A percentile compares a stretch with the other conserved stretches of the same genome.
Evolutionary conservation across 2,329 filamentous ascomycete genomes (phyloP).

Genomic region (Penicillium sp.): DNA sequence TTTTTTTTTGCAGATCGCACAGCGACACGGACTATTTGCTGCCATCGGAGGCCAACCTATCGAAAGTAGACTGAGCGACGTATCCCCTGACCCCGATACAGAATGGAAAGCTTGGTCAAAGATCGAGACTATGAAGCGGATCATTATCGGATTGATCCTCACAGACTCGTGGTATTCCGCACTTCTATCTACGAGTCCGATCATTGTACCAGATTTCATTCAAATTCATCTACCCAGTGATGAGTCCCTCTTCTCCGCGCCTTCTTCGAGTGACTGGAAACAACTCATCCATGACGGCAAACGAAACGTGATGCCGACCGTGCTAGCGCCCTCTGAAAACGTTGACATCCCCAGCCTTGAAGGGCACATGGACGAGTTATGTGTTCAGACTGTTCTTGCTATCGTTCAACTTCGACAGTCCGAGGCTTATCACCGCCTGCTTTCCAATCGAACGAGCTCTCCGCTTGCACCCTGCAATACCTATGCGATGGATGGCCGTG

Average conservation of each 20-base stretch:
- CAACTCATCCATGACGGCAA: slow-evolving; percentile 33
- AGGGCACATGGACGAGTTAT: slow-evolving; percentile 30
- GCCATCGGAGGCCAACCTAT: slow-evolving; percentile 42
- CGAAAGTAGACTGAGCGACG: slow-evolving; percentile 38
- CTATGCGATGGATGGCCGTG: slow-evolving; percentile 45
- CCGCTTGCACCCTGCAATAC: slow-evolving; percentile 41
- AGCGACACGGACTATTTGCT: slow-evolving; percentile 47
- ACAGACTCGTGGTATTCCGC: slow-evolving; percentile 46
- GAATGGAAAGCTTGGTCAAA: slow-evolving; percentile 50
- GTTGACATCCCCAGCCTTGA: slow-evolving; percentile 30
- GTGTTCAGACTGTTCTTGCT: slow-evolving; percentile 34
- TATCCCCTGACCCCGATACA: slow-evolving; percentile 40
- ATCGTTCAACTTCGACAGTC: slow-evolving; percentile 40
- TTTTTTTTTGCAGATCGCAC: slow-evolving; percentile 30
- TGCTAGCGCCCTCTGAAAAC: slow-evolving; percentile 32
- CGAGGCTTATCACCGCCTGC: slow-evolving; percentile 40
- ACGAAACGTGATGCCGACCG: slow-evolving; percentile 28
- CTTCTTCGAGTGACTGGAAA: slow-evolving; percentile 32
- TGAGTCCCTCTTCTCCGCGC: slow-evolving; percentile 42
- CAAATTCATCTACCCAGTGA: slow-evolving; percentile 44
- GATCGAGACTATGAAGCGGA: slow-evolving; percentile 46
- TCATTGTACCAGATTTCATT: slow-evolving; percentile 42
- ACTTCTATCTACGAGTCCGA: slow-evolving; percentile 43
- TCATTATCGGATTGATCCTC: slow-evolving; percentile 44
- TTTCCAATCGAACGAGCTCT: slow-evolving; percentile 35